Base-by-base conservation (phyloP, 306 rosid genomes). In the Acacia acuminata region DNA sequence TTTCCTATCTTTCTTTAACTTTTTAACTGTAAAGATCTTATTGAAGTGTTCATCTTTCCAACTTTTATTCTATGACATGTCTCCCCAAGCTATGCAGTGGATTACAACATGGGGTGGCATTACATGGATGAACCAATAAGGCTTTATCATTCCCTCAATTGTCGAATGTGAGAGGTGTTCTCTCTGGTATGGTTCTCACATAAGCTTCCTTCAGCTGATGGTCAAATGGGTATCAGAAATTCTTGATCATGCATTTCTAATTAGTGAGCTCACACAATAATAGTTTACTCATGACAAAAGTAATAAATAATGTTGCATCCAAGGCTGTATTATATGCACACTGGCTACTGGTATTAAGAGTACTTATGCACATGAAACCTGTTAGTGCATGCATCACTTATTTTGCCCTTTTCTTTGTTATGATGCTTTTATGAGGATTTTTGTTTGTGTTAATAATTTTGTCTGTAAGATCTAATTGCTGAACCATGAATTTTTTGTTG, bases 141-240 rank as follows among this genome's bases (percentile, higher is more conserved):
- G 73, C 73, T 68, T 8, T 68, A 68, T 86, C 85, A 55, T 85
- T 85, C 53, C 88, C 79, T 82, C 91, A 86, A 89, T 88, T 88
- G 93, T 92, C 88, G 30, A 22, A 58, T 25, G 25, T 55, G 93
- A 88, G 95, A 88, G 90, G 91, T 87, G 91, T 90, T 92, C 96
- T 91, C 93, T 88, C 83, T 89, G 94, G 93, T 90, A 89, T 88
- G 96, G 92, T 88, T 88, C 97, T 96, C 99, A 90, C 94, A 85
- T 36, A 83, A 77, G 94, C 94, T 82, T 85, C 86, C 86, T 84
- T 87, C 85, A 80, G 85, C 94, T 47, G 56, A 14, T 15, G 60
- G 36, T 25, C 20, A 60, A 64, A 25, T 50, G 63, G 40, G 17
- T 73, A 25, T 80, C 85, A 73, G 82, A 77, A 78, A 82, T 80